A percentile compares a stretch with the other conserved stretches of the same genome.
Conservation (phyloP, 2,329 filamentous ascomycete genomes). For the Gyromitra esculenta region DNA sequence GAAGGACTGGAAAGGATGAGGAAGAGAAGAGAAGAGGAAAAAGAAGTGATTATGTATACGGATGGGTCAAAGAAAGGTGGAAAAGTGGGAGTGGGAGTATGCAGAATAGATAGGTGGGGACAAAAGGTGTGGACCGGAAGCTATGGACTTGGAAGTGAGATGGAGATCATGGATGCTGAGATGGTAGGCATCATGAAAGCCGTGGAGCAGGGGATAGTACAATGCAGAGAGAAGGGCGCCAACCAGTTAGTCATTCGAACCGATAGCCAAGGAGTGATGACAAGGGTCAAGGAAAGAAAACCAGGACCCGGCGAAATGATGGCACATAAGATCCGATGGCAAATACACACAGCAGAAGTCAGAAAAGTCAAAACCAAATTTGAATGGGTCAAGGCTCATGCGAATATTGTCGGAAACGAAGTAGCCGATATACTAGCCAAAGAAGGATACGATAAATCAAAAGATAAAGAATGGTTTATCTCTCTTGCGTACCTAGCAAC, state of each 20-base stretch:
- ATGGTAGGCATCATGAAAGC: not conserved
- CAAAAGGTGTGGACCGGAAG: not conserved
- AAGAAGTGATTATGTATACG: not conserved
- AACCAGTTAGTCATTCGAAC: not conserved
- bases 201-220: not conserved
- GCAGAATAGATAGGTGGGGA: constrained; percentile 9
- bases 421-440: no score
- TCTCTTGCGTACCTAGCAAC: no score
- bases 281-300: not conserved
- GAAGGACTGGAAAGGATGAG: not conserved
- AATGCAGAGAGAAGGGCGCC: not conserved
- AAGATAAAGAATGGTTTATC: no score
- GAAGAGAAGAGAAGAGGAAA: not conserved
- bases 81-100: not conserved
- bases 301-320: not conserved
- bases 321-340: not conserved
- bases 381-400: not conserved
- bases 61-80: not conserved
- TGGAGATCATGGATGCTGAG: not conserved
- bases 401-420: not conserved
- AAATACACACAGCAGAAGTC: not conserved
- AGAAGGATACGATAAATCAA: no score
- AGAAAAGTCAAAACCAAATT: not conserved
- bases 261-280: not conserved
- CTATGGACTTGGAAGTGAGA: not conserved